These are phyloP conservation scores for Malassezia japonica DNA, from an alignment of 1,284 basidiomycete genomes.

Conservation along the genomic window DNA sequence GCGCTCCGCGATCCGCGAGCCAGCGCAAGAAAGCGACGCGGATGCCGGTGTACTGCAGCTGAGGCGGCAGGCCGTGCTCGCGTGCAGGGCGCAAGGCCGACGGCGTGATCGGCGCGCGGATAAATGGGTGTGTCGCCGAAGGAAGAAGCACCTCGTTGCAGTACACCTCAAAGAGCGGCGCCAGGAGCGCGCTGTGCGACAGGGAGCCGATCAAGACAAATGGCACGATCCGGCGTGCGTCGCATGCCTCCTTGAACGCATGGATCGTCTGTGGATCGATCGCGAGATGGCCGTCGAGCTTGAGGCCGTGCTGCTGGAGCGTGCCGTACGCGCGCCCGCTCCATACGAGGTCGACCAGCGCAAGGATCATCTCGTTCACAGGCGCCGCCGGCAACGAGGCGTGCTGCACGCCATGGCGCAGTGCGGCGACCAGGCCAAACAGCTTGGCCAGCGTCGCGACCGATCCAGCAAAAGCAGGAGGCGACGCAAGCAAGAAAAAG, in stretches of 20 bases:
- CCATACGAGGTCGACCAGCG: slow-evolving; percentile 15
- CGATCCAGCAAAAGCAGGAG: slow-evolving; percentile 7
- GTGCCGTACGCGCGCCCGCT: slow-evolving; percentile 15
- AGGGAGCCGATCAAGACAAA: slow-evolving; percentile 14
- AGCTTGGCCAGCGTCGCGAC: slow-evolving; percentile 7
- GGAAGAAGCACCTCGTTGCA: slow-evolving; percentile 7
- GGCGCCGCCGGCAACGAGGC: neutral
- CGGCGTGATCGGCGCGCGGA: slow-evolving; percentile 15
- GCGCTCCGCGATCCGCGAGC: slow-evolving; percentile 10
- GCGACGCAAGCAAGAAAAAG: slow-evolving; percentile 8
- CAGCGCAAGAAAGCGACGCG: slow-evolving; percentile 7
- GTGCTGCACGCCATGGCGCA: slow-evolving; percentile 2
- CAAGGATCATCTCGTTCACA: slow-evolving; percentile 10
- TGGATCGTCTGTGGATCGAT: slow-evolving; percentile 6
- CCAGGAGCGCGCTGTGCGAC: slow-evolving; percentile 15
- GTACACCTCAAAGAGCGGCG: slow-evolving; percentile 14
- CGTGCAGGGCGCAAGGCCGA: slow-evolving; percentile 15
- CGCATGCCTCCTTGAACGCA: slow-evolving; percentile 8
- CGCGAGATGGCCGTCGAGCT: slow-evolving; percentile 2
- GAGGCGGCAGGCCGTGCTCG: slow-evolving; percentile 4
- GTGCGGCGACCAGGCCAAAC: slow-evolving; percentile 1
- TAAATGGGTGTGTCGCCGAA: neutral
- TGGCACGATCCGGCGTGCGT: slow-evolving; percentile 11
- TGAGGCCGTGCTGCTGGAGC: slow-evolving; percentile 11
- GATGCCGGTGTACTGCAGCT: slow-evolving; percentile 12